Evolutionary conservation across 2,329 filamentous ascomycete species (phyloP).

Genomic region (Trichoderma aggressivum): DNA sequence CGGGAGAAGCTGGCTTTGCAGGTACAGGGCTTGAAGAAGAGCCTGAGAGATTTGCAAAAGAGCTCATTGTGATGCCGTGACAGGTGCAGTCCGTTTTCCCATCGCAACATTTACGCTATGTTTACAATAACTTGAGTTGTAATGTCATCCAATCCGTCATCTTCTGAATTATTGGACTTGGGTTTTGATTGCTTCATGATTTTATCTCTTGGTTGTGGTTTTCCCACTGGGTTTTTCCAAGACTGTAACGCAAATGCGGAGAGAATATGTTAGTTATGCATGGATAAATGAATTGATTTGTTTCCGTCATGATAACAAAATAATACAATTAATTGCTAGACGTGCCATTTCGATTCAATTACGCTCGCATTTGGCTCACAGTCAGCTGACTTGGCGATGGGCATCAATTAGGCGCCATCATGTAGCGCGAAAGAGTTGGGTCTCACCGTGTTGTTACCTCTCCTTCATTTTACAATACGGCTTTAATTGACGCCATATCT

Average conservation of each 20-base stretch:
- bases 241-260: background rate
- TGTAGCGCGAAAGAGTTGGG: background rate
- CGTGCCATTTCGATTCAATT: background rate
- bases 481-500: background rate
- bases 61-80: background rate
- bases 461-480: background rate
- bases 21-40: background rate
- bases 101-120: background rate
- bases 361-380: background rate
- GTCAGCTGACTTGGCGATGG: background rate
- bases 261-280: background rate
- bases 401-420: background rate
- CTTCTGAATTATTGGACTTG: background rate
- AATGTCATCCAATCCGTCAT: background rate
- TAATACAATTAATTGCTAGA: background rate
- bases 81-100: background rate
- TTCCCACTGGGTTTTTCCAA: conserved; percentile 8
- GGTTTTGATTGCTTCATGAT: background rate
- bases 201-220: background rate
- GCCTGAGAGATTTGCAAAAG: background rate
- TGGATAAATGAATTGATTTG: background rate
- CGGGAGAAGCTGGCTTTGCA: background rate
- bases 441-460: background rate
- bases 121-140: background rate
- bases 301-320: background rate